Evolutionary conservation across 2,329 filamentous ascomycete species (phyloP).

Genomic region (Exophiala bonariae): DNA sequence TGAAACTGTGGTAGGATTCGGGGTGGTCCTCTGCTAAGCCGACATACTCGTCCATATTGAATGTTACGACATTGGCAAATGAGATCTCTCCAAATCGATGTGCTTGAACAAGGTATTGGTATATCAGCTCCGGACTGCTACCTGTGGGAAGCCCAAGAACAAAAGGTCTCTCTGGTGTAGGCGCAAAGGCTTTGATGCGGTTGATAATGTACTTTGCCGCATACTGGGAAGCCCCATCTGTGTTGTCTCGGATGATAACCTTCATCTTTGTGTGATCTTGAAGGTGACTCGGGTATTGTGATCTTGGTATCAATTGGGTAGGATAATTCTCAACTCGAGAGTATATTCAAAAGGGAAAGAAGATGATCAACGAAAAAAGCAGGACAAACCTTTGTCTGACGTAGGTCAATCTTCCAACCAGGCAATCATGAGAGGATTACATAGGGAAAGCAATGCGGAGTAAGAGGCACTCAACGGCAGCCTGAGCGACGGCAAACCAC

Average conservation of each 20-base stretch:
- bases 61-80: conserved; percentile 85
- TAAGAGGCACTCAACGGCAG: conserved; percentile 7
- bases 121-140: conserved; percentile 76
- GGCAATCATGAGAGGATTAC: conserved; percentile 14
- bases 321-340: not conserved
- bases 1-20: conserved; percentile 86
- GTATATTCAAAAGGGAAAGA: not conserved
- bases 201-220: conserved; percentile 80
- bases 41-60: conserved; percentile 94
- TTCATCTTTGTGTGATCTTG: conserved; percentile 57
- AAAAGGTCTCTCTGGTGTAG: conserved; percentile 71
- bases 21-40: conserved; percentile 79
- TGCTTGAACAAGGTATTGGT: conserved; percentile 67
- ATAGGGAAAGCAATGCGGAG: conserved; percentile 11
- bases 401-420: conserved; percentile 14
- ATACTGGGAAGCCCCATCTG: conserved; percentile 68
- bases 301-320: too few species aligned
- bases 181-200: conserved; percentile 75
- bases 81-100: conserved; percentile 61
- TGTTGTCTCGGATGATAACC: conserved; percentile 77
- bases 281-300: too few species aligned
- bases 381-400: conserved; percentile 21
- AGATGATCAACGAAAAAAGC: not conserved
- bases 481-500: not conserved
- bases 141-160: conserved; percentile 82